Evolutionary conservation across 1,284 basidiomycete genomes (phyloP).

Genomic region (Coniophora puteana): DNA sequence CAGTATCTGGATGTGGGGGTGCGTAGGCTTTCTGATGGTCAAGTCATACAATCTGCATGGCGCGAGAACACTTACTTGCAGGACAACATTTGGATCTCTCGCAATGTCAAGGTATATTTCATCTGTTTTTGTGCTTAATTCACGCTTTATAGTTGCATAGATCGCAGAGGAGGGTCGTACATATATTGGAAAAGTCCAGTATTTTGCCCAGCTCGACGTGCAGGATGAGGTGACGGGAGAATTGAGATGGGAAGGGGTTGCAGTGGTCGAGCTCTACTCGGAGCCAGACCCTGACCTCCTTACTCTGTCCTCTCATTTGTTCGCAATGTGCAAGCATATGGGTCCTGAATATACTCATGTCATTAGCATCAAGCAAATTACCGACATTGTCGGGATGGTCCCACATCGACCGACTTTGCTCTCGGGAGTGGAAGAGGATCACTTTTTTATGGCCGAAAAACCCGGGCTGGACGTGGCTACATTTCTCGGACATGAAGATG

Average conservation of each 20-base stretch:
- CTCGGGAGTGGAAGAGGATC: too few relatives aligned
- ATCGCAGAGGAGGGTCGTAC: too few relatives aligned
- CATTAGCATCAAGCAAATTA: constrained; percentile 1
- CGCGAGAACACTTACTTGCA: constrained; percentile 3
- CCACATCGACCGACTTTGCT: too few relatives aligned
- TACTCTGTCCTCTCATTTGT: constrained; percentile 15
- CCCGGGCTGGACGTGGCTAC: too few relatives aligned
- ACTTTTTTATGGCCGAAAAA: too few relatives aligned
- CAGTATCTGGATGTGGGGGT: constrained; percentile 6
- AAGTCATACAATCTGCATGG: constrained; percentile 6
- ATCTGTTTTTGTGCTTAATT: too few relatives aligned
- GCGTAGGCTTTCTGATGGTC: constrained; percentile 6
- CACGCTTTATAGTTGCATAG: too few relatives aligned
- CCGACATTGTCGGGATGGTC: constrained; percentile 1
- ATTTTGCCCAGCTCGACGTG: too few relatives aligned
- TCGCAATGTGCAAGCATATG: constrained; percentile 19
- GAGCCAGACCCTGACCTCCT: constrained; percentile 17
- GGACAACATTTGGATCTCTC: constrained; percentile 5
- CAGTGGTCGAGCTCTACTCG: constrained; percentile 17
- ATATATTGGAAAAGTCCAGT: too few relatives aligned
- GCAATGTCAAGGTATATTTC: constrained; percentile 12
- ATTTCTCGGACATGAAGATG: too few relatives aligned
- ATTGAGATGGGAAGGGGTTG: constrained; percentile 6
- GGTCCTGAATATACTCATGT: too few relatives aligned
- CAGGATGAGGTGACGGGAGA: too few relatives aligned